A percentile compares a stretch with the other conserved stretches of the same genome.
These are phyloP conservation scores for Cytospora paraplurivora DNA, from an alignment of 2,329 filamentous ascomycete species.

Conservation along the genomic window DNA sequence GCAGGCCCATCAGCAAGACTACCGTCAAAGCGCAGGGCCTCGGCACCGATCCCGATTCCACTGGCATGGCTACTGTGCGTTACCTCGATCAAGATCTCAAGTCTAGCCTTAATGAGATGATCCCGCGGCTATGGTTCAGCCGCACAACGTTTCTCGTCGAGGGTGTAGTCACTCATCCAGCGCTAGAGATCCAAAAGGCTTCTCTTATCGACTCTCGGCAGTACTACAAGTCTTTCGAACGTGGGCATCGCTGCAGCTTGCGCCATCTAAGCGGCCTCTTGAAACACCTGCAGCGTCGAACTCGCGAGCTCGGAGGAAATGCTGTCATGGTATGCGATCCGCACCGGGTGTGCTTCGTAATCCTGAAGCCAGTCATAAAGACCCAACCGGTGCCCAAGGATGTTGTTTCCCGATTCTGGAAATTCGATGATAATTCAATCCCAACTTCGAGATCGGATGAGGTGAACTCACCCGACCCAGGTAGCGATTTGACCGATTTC, in stretches of 20 bases:
- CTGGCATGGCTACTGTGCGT: conserved; percentile 11
- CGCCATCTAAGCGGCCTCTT: conserved; percentile 12
- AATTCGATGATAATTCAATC: neutral
- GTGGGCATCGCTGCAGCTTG: conserved; percentile 7
- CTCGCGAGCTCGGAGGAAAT: conserved; percentile 15
- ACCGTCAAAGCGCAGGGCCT: conserved; percentile 10
- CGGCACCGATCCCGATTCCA: neutral
- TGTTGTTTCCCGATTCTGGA: conserved; percentile 17
- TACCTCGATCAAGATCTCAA: neutral
- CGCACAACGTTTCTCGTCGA: conserved; percentile 23
- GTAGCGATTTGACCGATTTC: conserved; percentile 14
- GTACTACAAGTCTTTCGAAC: conserved; percentile 14
- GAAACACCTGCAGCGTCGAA: conserved; percentile 5
- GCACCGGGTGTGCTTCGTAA: conserved; percentile 1
- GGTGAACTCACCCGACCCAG: conserved; percentile 8
- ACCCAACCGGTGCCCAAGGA: conserved; percentile 10
- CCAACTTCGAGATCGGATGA: neutral
- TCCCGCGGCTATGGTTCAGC: conserved; percentile 23
- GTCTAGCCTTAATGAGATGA: neutral
- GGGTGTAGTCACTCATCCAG: conserved; percentile 1
- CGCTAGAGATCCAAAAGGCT: neutral
- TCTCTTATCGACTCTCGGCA: conserved; percentile 2
- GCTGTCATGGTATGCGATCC: conserved; percentile 19
- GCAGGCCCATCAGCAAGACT: conserved; percentile 5
- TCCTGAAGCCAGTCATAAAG: conserved; percentile 8